phyloP scores from a whole-genome alignment of 768 basidiomycete species.

The Tricholoma furcatifolium region DNA sequence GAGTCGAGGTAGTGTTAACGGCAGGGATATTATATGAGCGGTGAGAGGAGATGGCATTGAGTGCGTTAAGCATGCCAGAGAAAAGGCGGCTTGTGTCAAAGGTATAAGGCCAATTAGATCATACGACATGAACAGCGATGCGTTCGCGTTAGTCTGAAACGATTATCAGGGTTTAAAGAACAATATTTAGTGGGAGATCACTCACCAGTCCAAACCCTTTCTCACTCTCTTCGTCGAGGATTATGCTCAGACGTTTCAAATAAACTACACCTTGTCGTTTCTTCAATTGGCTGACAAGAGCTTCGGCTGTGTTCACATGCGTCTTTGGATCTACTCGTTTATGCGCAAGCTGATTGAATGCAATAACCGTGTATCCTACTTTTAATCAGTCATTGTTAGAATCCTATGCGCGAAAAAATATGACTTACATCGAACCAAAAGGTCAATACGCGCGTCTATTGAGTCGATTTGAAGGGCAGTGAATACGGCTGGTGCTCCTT shows the following conservation, averaged over 20 bases:
- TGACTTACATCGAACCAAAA: slow-evolving; percentile 69
- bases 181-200: slow-evolving; percentile 2
- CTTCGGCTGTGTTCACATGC: slow-evolving; percentile 63
- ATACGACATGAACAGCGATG: slow-evolving; percentile 58
- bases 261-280: slow-evolving; percentile 59
- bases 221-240: slow-evolving; percentile 81
- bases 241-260: slow-evolving; percentile 76
- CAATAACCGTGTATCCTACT: slow-evolving; percentile 89
- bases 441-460: slow-evolving; percentile 64
- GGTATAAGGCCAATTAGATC: slow-evolving; percentile 79
- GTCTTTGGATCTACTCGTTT: slow-evolving; percentile 71
- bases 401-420: background rate
- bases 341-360: slow-evolving; percentile 70
- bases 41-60: slow-evolving; percentile 73
- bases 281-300: slow-evolving; percentile 58
- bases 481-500: slow-evolving; percentile 34
- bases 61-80: slow-evolving; percentile 78
- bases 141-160: slow-evolving; percentile 68
- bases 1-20: slow-evolving; percentile 73
- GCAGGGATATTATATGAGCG: slow-evolving; percentile 78
- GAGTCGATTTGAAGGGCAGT: slow-evolving; percentile 54
- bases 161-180: background rate
- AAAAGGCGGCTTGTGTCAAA: slow-evolving; percentile 69
- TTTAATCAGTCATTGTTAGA: slow-evolving; percentile 13
- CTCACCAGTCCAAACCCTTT: slow-evolving; percentile 80